Conservation (phyloP, 306 rosid genomes). For the Lathyrus sativus region DNA sequence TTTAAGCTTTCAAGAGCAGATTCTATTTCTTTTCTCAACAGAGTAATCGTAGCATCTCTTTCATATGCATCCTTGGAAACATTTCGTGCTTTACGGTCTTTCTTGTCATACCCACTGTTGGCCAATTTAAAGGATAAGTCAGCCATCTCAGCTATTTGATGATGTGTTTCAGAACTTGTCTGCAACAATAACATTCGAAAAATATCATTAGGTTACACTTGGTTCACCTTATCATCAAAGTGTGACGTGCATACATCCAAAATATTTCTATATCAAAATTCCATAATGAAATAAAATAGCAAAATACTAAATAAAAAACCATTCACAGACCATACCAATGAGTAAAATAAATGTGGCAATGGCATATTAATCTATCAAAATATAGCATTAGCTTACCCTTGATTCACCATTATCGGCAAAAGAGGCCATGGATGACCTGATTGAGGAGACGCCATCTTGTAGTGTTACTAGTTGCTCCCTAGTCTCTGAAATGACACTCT, state of each 20-base stretch:
- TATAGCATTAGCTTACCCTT: slow-evolving; percentile 64
- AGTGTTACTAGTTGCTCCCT: slow-evolving; percentile 71
- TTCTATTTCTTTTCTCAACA: slow-evolving; percentile 81
- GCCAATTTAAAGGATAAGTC: slow-evolving; percentile 42
- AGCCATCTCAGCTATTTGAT: slow-evolving; percentile 38
- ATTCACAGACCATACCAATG: slow-evolving; percentile 39
- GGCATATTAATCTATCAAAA: slow-evolving; percentile 44
- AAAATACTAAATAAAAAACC: slow-evolving; percentile 36
- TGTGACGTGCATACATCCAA: slow-evolving; percentile 37
- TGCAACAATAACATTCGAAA: slow-evolving; percentile 52
- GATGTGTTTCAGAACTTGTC: slow-evolving; percentile 52
- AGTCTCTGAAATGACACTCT: slow-evolving; percentile 57
- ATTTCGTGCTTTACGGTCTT: slow-evolving; percentile 39
- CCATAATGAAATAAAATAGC: slow-evolving; percentile 35
- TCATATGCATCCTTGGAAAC: slow-evolving; percentile 43
- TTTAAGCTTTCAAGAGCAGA: slow-evolving; percentile 77
- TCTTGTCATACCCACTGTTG: slow-evolving; percentile 35
- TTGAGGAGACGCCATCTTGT: slow-evolving; percentile 70
- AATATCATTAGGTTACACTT: slow-evolving; percentile 53
- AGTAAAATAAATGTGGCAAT: slow-evolving; percentile 42
- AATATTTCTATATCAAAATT: slow-evolving; percentile 45
- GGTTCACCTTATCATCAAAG: slow-evolving; percentile 49
- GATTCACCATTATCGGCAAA: slow-evolving; percentile 49
- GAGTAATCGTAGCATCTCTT: slow-evolving; percentile 66
- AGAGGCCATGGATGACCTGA: slow-evolving; percentile 73